Percentiles rank a stretch among this genome's conserved stretches.
Conservation (phyloP, 495 filamentous ascomycete species). For the Eremomyces bilateralis region DNA sequence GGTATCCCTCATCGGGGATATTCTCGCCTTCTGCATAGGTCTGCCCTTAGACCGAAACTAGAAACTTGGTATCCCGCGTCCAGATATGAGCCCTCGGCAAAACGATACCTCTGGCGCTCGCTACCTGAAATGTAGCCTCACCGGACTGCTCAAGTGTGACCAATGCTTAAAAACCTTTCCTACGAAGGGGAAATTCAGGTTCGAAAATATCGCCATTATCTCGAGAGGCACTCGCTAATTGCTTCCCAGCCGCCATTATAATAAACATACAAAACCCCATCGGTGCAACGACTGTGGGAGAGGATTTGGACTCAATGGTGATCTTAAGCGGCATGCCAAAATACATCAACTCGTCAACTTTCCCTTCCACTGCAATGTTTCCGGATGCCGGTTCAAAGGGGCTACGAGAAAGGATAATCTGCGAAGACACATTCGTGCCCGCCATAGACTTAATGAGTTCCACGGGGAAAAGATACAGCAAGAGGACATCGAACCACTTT, state of each 20-base stretch:
- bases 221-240: conserved; percentile 1
- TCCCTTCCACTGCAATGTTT: conserved; percentile 6
- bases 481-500: conserved; percentile 2
- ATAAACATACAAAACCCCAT: conserved; percentile 6
- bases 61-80: not conserved
- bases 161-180: conserved; percentile 1
- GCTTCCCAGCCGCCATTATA: conserved; percentile 5
- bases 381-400: conserved; percentile 5
- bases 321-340: conserved; percentile 5
- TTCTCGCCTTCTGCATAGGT: not conserved
- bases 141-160: conserved; percentile 4
- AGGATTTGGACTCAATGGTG: conserved; percentile 5
- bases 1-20: too few species aligned
- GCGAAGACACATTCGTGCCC: conserved; percentile 3
- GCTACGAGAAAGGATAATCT: conserved; percentile 7
- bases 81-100: not conserved
- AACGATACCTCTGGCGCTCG: not conserved
- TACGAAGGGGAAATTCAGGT: conserved; percentile 2
- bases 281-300: conserved; percentile 5
- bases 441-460: not conserved
- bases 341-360: conserved; percentile 1
- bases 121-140: not conserved
- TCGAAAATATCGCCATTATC: not conserved
- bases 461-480: conserved; percentile 1
- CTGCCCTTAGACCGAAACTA: not conserved